Base-by-base conservation (phyloP, 768 basidiomycete genomes). In the Pilatotrama ljubarskyi region DNA sequence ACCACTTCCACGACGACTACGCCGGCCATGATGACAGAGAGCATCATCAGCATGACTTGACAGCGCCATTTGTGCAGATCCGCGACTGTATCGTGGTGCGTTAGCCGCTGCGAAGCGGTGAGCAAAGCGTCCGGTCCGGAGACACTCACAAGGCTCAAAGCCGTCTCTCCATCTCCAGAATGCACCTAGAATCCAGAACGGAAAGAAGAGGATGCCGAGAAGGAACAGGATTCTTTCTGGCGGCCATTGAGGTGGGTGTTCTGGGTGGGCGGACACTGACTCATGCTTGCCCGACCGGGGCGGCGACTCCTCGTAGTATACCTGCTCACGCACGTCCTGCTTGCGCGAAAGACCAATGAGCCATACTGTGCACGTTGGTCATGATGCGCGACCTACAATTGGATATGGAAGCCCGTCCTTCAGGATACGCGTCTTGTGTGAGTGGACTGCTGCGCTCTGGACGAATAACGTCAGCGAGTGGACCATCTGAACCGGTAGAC, bases 41-140 rank as follows among this genome's bases (percentile, higher is more conserved):
- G 9, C 36, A 66, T 48, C 65, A 68, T 66, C 13, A 49, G 47
- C 40, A 58, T 53, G 10, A 62, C 67, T 42, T 60, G 61, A 56
- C 65, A 68, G 13, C 67, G 57, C 42, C 57, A 47, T 20, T 63
- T 52, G 43, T 58, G 62, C 50, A 68, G 50, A n/a, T 66, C 67
- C 5, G 63, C 56, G 48, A 59, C 67, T 66, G 55, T 36, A 25
- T 7, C 18, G 44, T 40, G 18, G 2, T 18, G 24, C 10, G 29
- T 32, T 10, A 32, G 29, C 29, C 29, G 4, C 29, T 25, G 25
- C 13, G 46, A 11, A 17, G 8, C 24, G 20, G 18, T 15, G 24
- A 26, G 7, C 14, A 15, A 13, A 43, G 5, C 26, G 25, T 26
- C 8, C 20, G 14, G 7, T 1, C 2, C 11, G 17, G 2, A 37